phyloP scores from a whole-genome alignment of 1,284 basidiomycete species.

The Moesziomyces globuligerus region DNA sequence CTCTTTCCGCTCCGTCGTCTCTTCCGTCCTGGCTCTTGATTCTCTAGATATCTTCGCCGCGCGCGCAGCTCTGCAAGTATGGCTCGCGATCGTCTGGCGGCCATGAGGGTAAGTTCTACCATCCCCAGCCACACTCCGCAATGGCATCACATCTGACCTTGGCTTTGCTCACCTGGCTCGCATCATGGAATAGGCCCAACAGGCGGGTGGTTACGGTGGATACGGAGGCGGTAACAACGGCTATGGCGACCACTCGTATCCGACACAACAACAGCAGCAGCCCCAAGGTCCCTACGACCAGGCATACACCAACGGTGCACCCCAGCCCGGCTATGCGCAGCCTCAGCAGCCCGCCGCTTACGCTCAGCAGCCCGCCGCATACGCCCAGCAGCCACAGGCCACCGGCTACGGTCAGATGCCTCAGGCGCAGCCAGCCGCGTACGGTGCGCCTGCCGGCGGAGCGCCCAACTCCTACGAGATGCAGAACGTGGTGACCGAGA shows the following conservation, averaged over 20 bases:
- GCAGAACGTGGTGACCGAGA: constrained; percentile 47
- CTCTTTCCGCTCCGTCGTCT: no score
- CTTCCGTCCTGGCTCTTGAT: background rate
- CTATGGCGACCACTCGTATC: constrained; percentile 66
- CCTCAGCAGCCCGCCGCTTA: constrained; percentile 10
- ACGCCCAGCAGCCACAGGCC: constrained; percentile 11
- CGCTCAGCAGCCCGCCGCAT: constrained; percentile 11
- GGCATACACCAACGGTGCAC: constrained; percentile 18
- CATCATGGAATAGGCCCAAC: constrained; percentile 40
- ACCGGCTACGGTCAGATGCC: constrained; percentile 38
- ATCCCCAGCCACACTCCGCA: no score
- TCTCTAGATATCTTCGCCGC: no score
- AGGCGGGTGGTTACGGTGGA: constrained; percentile 62
- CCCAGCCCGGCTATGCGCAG: constrained; percentile 4
- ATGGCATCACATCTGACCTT: constrained; percentile 6
- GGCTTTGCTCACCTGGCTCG: background rate
- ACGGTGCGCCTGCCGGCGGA: constrained; percentile 17
- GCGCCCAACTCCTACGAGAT: constrained; percentile 48
- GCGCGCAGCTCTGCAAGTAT: constrained; percentile 15
- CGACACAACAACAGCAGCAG: constrained; percentile 59
- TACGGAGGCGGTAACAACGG: constrained; percentile 63
- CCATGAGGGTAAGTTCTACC: constrained; percentile 46
- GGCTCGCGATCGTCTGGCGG: constrained; percentile 56
- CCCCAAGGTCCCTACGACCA: constrained; percentile 27
- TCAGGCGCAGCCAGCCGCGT: constrained; percentile 23